Evolutionary conservation across 129 eudicot genomes (phyloP), one percentile per base, ranked within the genome.

Genomic region (Helichrysum umbraculigerum): DNA sequence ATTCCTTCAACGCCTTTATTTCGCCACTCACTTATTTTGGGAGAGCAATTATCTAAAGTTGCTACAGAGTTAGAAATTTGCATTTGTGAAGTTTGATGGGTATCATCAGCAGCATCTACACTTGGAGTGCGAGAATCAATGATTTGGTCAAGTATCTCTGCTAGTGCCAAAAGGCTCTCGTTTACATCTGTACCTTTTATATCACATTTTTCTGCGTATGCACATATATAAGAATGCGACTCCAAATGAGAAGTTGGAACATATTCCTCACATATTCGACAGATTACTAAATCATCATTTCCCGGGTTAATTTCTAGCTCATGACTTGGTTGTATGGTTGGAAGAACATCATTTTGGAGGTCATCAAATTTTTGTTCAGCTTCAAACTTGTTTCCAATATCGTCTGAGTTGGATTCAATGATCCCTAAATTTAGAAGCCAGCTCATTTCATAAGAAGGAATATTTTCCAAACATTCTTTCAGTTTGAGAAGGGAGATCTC

Each of bases 221-320:
- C 98, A 80, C 98, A 92, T 76, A 92, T 87, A 79, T 89, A 92
- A 30, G 98, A 92, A 83, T 92, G 96, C 62, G 89, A 78, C 71
- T 89, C 96, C 82, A 92, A 81, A 39, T 89, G 96, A 28, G 79
- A 58, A 78, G 85, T 76, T 21, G 98, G 96, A 51, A 92, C 96
- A 56, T 74, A 70, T 84, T 92, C 96, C 83, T 92, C 98, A 72
- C 98, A 92, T 82, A 92, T 92, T 84, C 98, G 76, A 85, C 98
- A 92, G 28, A 92, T 89, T 57, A 92, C 96, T 41, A 70, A 71
- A 76, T 78, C 88, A 8, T 75, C 80, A 75, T 80, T 87, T 71
- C 84, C 81, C 70, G 56, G 34, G 71, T 10, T 70, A 42, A 64
- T 75, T 59, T 81, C 86, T 71, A 71, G 84, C 76, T 83, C 87